Evolutionary conservation across 768 basidiomycete genomes (phyloP), one percentile per base, ranked within the genome.

Genomic region (Flagelloscypha sp.): DNA sequence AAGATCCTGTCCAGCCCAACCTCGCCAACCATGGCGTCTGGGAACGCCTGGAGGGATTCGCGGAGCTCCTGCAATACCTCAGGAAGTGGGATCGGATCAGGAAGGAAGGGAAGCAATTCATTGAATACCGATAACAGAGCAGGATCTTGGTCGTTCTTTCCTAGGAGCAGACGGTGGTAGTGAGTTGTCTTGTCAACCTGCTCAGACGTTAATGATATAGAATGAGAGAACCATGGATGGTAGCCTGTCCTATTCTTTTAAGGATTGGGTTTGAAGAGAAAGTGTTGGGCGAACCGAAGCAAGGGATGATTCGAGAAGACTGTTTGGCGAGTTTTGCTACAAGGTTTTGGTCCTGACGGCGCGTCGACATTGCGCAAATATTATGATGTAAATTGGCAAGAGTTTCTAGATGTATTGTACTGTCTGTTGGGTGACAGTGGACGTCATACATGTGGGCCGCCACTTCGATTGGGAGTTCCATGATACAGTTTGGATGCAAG

Each of bases 211-310:
- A 72, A 48, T 20, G 82, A 70, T 48, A 95, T 86, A 43, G 68
- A 68, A 55, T 95, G 78, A 2, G 80, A 70, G 58, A 86, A 93
- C 94, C 94, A 97, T 2, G 94, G 94, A 53, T 97, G 94, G 49
- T 89, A 79, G 29, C 93, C 87, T 90, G 48, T n/a, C 7, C 6
- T 24, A 22, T 32, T 15, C 15, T 15, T 30, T 21, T 36, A 19
- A 37, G 29, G 22, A 36, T 36, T 33, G 35, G 27, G 30, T 47
- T 30, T 24, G 41, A 23, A 35, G 7, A 42, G 40, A 29, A 36
- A 24, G 39, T 31, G 24, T 18, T 35, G 20, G 16, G 29, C 79
- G 62, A 38, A 90, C 88, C 93, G 57, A 94, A 98, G 54, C 79
- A 84, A 31, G 93, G 85, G n/a, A 86, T 59, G 17, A 92, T 73